Evolutionary conservation across 1,284 basidiomycete species (phyloP), one percentile per base, ranked within the genome.

Genomic region (Fomitiporia mediterranea): DNA sequence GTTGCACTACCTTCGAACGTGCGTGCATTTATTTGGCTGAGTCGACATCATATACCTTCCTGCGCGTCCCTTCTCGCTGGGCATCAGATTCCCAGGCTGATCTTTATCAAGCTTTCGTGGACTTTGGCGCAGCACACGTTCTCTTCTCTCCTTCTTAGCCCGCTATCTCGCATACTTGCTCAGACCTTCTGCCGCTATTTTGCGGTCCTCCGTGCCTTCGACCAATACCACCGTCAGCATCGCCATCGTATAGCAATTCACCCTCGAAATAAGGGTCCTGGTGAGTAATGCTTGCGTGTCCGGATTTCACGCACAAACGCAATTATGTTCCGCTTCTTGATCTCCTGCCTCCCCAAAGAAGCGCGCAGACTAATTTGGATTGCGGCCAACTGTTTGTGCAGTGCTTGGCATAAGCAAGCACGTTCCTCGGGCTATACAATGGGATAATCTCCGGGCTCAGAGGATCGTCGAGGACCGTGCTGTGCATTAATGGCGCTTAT

Each of bases 231-330:
- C 44, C 44, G 44, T 46, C 8, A 28, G 17, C 8, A 8, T 6
- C 44, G 27, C 30, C 44, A n/a, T 46, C 44, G 27, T 46, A 46
- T 46, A 46, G 44, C 44, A 46, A 46, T 46, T 13, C 44, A 46
- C 25, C 44, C 44, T 27, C 44, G 30, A 13, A 8, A 8, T 19
- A 40, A 28, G 9, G 44, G 13, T 4, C n/a, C n/a, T 17, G 13
- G 25, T 46, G 44, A 46, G 44, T 30, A 46, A 30, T 46, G 44
- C 44, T 46, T 46, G 44, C 44, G 44, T 46, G 44, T 46, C 44
- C 25, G 7, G 9, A 21, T 21, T 19, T 21, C 39, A 40, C 19
- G 17, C 21, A 19, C 19, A 40, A 17, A 40, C n/a, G n/a, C n/a
- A n/a, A n/a, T n/a, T 40, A 40, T 40, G n/a, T n/a, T 15, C 39